Evolutionary conservation across 2,329 filamentous ascomycete genomes (phyloP), one percentile per base, ranked within the genome.

Genomic region (Fonsecaea erecta): DNA sequence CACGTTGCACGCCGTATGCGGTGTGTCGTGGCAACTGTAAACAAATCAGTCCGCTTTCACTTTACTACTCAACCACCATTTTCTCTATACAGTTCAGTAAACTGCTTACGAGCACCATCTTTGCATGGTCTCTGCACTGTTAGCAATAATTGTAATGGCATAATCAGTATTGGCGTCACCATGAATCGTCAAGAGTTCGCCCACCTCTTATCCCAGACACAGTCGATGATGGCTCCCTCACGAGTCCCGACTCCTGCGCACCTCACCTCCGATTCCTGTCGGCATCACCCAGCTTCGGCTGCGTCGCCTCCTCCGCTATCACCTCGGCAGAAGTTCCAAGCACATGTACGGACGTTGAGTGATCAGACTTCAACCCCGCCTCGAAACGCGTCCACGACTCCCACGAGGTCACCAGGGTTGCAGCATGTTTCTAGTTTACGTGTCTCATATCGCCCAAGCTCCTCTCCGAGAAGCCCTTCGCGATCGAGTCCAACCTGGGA

Each of bases 311-410:
- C 57, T n/a, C 26, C 59, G 11, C 46, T 66, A 28, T 71, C 68
- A 43, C 64, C 68, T 28, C 56, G 65, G 53, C 67, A 69, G 30
- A 62, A 48, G 52, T 68, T 71, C 54, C 68, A 71, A 60, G 59
- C 69, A 30, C 60, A 67, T 18, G 56, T 71, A 30, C 62, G 69
- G 28, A 66, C 62, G 3, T 59, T 68, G 59, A 65, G 53, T 52
- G 51, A 63, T 26, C 52, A 56, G 24, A 40, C 53, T n/a, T 24
- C 56, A 46, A n/a, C 62, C 21, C 32, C 58, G 46, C 28, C 62
- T 32, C 34, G 46, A 26, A 40, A 43, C 51, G 21, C 58, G 62
- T 28, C 48, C 11, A 52, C 40, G 8, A 59, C 59, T 3, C 52
- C 67, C 24, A 56, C 18, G 40, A 55, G 48, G 35, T 67, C 64